Evolutionary conservation across 1,139 yeast species (phyloP).

Genomic region (Saccharomyces pastorianus): DNA sequence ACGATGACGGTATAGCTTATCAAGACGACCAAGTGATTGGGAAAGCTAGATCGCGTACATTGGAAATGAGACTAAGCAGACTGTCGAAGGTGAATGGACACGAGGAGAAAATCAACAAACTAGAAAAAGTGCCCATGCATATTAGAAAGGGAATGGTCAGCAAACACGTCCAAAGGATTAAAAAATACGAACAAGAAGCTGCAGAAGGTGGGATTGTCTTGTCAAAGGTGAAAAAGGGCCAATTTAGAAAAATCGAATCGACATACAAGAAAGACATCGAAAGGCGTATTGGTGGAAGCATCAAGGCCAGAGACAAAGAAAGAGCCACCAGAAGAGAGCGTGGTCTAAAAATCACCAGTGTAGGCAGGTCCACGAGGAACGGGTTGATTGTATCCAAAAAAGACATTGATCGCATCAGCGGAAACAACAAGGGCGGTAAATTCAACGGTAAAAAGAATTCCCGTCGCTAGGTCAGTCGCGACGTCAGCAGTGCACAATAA

Average conservation of each 20-base stretch:
- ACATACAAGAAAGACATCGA: conserved; percentile 37
- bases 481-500: neutral
- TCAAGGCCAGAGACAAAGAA: conserved; percentile 26
- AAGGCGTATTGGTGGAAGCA: conserved; percentile 49
- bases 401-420: conserved; percentile 52
- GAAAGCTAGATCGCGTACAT: conserved; percentile 64
- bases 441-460: neutral
- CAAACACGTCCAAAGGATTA: conserved; percentile 45
- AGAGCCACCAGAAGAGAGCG: conserved; percentile 47
- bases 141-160: conserved; percentile 77
- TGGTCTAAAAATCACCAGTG: conserved; percentile 68
- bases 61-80: conserved; percentile 57
- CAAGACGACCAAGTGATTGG: conserved; percentile 68
- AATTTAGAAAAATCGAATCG: conserved; percentile 50
- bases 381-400: conserved; percentile 68
- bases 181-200: conserved; percentile 66
- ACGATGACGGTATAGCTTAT: conserved; percentile 12
- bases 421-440: conserved; percentile 12
- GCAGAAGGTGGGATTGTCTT: conserved; percentile 81
- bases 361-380: conserved; percentile 74
- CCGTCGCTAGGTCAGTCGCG: neutral
- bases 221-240: conserved; percentile 56
- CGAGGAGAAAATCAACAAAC: conserved; percentile 31
- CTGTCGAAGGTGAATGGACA: conserved; percentile 46
- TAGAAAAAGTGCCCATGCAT: conserved; percentile 84